Base-by-base conservation (phyloP, 768 basidiomycete species). In the Suillus spraguei region DNA sequence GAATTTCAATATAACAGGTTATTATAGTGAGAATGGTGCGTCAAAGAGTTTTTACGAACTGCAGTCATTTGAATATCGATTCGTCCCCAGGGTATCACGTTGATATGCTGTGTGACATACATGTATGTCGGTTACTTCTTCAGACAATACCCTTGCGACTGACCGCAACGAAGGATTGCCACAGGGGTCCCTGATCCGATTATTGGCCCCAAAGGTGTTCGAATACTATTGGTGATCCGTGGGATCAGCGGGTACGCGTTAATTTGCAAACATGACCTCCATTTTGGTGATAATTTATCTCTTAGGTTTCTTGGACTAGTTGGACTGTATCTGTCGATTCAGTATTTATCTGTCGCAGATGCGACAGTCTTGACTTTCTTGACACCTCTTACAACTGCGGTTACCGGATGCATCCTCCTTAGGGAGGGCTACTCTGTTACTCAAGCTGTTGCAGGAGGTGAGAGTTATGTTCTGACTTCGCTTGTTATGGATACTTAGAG, bases 301-400 rank as follows among this genome's bases (percentile, higher is more conserved):
- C 5, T 44, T 36, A 68, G 92, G 89, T 96, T 93, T 72, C 82
- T 92, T 60, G 89, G 88, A 5, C 74, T 93, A 10, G 85, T 85
- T 62, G 86, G 87, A 17, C 76, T 85, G 14, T 91, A 90, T 72
- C 88, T 84, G 69, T 86, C 90, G 0, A 76, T 94, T 14, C 81
- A 86, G 72, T 91, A 89, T 73, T 81, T 95, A 4, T 89, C 90
- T 0, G 79, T 95, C 0, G 89, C 90, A 1, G 94, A 95, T 71
- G 85, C 91, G 0, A 88, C 87, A 0, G 89, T 91, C 5, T 77
- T 97, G 49, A 86, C 87, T 0, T 95, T 94, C 77, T 78, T 95
- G 4, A 74, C 83, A 1, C 94, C 94, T 0, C 82, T 88, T 60
- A 80, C 80, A 49, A 91, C 87, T 0, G 86, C 85, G 0, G 71